Evolutionary conservation across 2,329 filamentous ascomycete genomes (phyloP).

Genomic region (Sphaerulina musiva): DNA sequence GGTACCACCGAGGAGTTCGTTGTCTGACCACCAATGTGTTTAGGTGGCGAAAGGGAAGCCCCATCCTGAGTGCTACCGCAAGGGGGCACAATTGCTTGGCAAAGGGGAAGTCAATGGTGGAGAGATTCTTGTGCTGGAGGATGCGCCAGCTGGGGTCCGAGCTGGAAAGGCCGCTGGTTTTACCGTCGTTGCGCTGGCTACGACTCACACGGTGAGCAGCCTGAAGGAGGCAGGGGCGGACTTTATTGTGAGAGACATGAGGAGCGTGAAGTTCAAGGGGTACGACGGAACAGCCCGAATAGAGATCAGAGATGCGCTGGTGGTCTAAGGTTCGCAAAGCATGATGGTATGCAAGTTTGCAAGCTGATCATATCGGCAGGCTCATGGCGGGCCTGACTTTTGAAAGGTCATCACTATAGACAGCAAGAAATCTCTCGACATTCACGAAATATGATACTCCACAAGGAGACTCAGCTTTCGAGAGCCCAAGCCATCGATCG

Average conservation of each 20-base stretch:
- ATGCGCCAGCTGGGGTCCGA: slow-evolving; percentile 76
- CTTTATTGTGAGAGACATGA: slow-evolving; percentile 76
- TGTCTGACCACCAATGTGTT: too few relatives aligned
- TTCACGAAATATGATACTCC: too few relatives aligned
- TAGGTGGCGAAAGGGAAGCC: slow-evolving; percentile 44
- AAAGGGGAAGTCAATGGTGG: slow-evolving; percentile 27
- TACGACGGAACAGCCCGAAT: slow-evolving; percentile 52
- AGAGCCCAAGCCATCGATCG: too few relatives aligned
- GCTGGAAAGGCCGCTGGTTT: slow-evolving; percentile 82
- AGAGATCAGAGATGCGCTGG: slow-evolving; percentile 59
- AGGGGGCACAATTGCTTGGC: slow-evolving; percentile 39
- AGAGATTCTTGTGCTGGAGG: slow-evolving; percentile 70
- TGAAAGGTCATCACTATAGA: too few relatives aligned
- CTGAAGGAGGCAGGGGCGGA: slow-evolving; percentile 72
- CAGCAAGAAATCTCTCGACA: too few relatives aligned
- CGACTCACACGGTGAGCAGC: slow-evolving; percentile 70
- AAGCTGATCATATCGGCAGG: not conserved
- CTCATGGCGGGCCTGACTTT: too few relatives aligned
- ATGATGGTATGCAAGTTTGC: not conserved
- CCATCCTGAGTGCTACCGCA: slow-evolving; percentile 45
- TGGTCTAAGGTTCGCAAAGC: not conserved
- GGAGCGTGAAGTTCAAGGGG: slow-evolving; percentile 60
- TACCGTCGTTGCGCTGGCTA: slow-evolving; percentile 75
- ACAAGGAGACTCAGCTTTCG: too few relatives aligned
- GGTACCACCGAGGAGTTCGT: too few relatives aligned